Evolutionary conservation across 345 rosid species (phyloP).

Genomic region (Pistacia vera): DNA sequence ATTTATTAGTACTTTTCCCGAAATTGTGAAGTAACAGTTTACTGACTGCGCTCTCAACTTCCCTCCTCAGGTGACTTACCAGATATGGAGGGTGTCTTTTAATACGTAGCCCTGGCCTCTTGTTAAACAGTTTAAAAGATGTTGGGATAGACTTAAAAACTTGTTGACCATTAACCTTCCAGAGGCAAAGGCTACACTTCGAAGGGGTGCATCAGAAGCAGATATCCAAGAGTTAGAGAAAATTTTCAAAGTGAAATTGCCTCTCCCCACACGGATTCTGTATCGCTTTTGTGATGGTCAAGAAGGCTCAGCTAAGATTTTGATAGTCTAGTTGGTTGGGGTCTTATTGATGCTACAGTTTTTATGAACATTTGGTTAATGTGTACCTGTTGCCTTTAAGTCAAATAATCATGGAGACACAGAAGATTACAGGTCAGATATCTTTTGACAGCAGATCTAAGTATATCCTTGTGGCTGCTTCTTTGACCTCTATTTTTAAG

Average conservation of each 20-base stretch:
- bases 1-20: too few relatives aligned
- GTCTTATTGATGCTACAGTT: slow-evolving; percentile 78
- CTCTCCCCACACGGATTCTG: slow-evolving; percentile 74
- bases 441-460: slow-evolving; percentile 30
- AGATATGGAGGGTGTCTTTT: slow-evolving; percentile 71
- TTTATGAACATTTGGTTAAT: slow-evolving; percentile 55
- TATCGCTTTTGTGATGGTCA: slow-evolving; percentile 90
- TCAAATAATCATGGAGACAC: slow-evolving; percentile 51
- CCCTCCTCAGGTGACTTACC: slow-evolving; percentile 55
- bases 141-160: slow-evolving; percentile 66
- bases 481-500: slow-evolving; percentile 40
- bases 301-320: slow-evolving; percentile 23
- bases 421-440: slow-evolving; percentile 22
- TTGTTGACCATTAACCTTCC: slow-evolving; percentile 75
- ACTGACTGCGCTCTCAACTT: background rate
- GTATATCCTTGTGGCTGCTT: slow-evolving; percentile 61
- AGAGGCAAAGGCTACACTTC: slow-evolving; percentile 67
- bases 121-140: slow-evolving; percentile 67
- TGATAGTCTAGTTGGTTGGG: slow-evolving; percentile 25
- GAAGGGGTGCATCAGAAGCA: slow-evolving; percentile 77
- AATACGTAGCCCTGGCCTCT: slow-evolving; percentile 84
- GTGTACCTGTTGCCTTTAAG: slow-evolving; percentile 65
- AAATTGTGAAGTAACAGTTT: background rate
- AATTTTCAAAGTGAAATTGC: slow-evolving; percentile 60
- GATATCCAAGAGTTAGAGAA: slow-evolving; percentile 54